Conservation (phyloP, 768 basidiomycete species). For the Pleurotus salmoneostramineus region DNA sequence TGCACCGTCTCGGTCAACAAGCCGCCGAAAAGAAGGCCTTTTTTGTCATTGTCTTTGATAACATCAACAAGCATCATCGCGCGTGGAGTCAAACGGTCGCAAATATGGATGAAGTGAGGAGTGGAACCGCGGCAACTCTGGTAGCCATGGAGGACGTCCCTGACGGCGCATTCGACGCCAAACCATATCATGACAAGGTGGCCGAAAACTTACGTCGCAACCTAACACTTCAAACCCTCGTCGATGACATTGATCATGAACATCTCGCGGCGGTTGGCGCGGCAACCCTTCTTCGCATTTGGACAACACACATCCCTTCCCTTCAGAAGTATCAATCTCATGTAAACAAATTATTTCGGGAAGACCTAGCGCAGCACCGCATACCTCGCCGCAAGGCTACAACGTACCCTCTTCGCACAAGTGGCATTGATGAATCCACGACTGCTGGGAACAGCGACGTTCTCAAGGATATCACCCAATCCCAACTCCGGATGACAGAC, state of each 20-base stretch:
- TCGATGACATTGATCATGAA: constrained; percentile 11
- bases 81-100: constrained; percentile 15
- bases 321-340: neutral
- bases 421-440: constrained; percentile 13
- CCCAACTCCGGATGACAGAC: constrained; percentile 8
- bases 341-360: neutral
- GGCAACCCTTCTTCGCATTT: too few relatives aligned
- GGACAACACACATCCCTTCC: constrained; percentile 10
- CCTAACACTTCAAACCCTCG: neutral
- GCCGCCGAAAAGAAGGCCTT: neutral
- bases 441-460: constrained; percentile 5
- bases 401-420: constrained; percentile 5
- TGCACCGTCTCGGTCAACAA: constrained; percentile 3
- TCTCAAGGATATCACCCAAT: constrained; percentile 7
- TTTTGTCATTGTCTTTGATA: constrained; percentile 19
- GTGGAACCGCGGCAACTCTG: constrained; percentile 17
- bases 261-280: constrained; percentile 9
- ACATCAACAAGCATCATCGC: constrained; percentile 18
- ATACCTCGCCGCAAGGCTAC: constrained; percentile 10
- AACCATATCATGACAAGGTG: neutral
- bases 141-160: constrained; percentile 14
- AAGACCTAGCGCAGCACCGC: constrained; percentile 1
- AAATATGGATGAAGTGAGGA: constrained; percentile 14
- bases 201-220: neutral
- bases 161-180: neutral